Conservation (phyloP, 2,329 filamentous ascomycete species). For the Scedosporium dehoogii region DNA sequence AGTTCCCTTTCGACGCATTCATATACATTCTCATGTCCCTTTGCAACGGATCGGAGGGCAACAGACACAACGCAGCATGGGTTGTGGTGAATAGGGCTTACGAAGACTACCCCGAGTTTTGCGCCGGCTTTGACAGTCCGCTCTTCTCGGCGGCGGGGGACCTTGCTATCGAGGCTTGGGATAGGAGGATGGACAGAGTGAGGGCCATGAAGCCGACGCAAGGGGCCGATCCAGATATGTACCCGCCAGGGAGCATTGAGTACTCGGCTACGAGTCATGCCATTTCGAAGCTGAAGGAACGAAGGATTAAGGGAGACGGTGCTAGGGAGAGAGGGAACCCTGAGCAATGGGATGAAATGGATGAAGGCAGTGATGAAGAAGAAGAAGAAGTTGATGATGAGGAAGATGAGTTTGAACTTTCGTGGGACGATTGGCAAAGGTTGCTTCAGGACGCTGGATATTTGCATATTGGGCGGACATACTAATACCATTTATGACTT, state of each 20-base stretch:
- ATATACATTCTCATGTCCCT: background rate
- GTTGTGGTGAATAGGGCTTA: background rate
- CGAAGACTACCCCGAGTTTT: slow-evolving; percentile 5
- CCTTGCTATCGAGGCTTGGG: slow-evolving; percentile 3
- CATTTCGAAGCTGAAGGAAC: background rate
- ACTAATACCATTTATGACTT: background rate
- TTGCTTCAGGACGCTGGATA: slow-evolving; percentile 1
- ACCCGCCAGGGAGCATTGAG: background rate
- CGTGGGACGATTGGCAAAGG: slow-evolving; percentile 2
- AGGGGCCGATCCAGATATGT: background rate
- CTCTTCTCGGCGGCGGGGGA: background rate
- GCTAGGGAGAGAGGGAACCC: background rate
- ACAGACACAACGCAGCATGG: background rate
- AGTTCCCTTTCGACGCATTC: slow-evolving; percentile 4
- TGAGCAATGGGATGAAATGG: background rate
- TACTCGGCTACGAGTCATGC: background rate
- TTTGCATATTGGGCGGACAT: background rate
- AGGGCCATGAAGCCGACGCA: background rate
- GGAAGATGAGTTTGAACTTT: background rate
- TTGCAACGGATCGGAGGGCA: background rate
- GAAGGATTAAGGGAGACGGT: background rate
- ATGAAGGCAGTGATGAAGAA: background rate
- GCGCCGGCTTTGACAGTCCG: background rate
- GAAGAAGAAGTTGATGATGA: background rate
- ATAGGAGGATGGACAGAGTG: background rate